phyloP scores from a whole-genome alignment of 768 basidiomycete species.

The Xerocomus potaroensis region DNA sequence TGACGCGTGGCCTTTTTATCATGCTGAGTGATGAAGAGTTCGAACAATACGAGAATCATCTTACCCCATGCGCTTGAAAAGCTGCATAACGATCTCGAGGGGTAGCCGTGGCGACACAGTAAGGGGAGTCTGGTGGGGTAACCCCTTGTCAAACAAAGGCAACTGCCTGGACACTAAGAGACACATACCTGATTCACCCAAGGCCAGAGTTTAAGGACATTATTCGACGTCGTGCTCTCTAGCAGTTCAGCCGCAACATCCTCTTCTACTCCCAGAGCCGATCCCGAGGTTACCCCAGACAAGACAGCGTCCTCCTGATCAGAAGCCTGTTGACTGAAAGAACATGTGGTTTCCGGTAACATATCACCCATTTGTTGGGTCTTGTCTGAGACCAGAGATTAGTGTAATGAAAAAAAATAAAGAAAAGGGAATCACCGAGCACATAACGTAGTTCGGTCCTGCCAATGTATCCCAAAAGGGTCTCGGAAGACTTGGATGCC shows the following conservation, averaged over 20 bases:
- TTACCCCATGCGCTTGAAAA: conserved; percentile 97
- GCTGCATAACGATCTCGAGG: conserved; percentile 94
- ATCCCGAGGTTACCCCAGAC: conserved; percentile 39
- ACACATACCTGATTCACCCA: conserved; percentile 87
- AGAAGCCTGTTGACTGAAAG: conserved; percentile 52
- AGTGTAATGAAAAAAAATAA: background rate
- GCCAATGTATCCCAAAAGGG: conserved; percentile 83
- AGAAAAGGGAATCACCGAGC: conserved; percentile 52
- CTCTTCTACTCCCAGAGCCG: conserved; percentile 59
- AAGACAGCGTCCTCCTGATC: conserved; percentile 51
- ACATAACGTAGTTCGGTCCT: conserved; percentile 83
- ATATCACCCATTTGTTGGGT: conserved; percentile 62
- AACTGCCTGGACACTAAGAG: background rate
- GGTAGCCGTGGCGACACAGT: conserved; percentile 90
- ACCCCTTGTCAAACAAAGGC: conserved; percentile 1
- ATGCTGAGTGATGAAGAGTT: background rate
- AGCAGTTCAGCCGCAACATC: conserved; percentile 64
- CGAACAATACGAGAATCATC: conserved; percentile 29
- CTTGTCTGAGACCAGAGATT: conserved; percentile 49
- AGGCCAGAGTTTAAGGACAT: conserved; percentile 69
- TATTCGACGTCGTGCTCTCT: conserved; percentile 52
- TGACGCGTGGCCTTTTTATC: conserved; percentile 81
- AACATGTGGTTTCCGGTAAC: conserved; percentile 61
- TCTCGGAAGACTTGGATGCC: conserved; percentile 51
- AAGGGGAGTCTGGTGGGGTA: conserved; percentile 70